A percentile compares a stretch with the other conserved stretches of the same genome.
Evolutionary conservation across 345 rosid genomes (phyloP).

Genomic region (Anacardium occidentale): DNA sequence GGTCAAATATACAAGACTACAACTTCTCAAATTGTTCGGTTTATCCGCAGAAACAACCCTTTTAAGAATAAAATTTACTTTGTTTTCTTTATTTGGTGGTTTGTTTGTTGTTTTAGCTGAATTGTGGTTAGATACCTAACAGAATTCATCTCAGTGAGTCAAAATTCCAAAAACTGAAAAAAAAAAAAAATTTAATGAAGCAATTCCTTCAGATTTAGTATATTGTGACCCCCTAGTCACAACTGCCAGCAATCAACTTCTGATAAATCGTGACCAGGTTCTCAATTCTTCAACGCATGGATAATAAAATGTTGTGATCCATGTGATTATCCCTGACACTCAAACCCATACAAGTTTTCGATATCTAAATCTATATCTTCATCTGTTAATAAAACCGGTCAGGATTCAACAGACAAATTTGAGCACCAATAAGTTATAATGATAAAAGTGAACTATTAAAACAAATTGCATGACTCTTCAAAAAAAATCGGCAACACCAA

Average conservation of each 20-base stretch:
- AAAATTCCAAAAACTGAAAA: neutral
- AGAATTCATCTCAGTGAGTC: neutral
- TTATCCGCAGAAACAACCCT: no score
- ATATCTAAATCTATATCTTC: neutral
- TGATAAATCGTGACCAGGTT: neutral
- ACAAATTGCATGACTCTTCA: neutral
- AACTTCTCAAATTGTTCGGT: no score
- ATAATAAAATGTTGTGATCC: neutral
- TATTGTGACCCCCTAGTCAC: neutral
- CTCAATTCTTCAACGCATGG: neutral
- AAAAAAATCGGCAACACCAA: neutral
- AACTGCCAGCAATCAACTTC: neutral
- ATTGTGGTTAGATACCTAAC: no score
- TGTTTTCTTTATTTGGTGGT: no score
- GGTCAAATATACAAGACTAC: no score
- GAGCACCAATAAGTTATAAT: neutral
- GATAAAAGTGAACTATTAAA: neutral
- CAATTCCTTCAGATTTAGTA: neutral
- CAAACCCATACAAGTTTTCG: neutral
- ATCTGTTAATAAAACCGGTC: neutral
- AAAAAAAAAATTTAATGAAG: neutral
- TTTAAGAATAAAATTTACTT: no score
- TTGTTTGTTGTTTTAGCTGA: no score
- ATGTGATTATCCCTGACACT: neutral
- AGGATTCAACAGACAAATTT: neutral